Evolutionary conservation across 2,329 filamentous ascomycete species (phyloP), one percentile per base, ranked within the genome.

Genomic region (Pseudogymnoascus sp.): DNA sequence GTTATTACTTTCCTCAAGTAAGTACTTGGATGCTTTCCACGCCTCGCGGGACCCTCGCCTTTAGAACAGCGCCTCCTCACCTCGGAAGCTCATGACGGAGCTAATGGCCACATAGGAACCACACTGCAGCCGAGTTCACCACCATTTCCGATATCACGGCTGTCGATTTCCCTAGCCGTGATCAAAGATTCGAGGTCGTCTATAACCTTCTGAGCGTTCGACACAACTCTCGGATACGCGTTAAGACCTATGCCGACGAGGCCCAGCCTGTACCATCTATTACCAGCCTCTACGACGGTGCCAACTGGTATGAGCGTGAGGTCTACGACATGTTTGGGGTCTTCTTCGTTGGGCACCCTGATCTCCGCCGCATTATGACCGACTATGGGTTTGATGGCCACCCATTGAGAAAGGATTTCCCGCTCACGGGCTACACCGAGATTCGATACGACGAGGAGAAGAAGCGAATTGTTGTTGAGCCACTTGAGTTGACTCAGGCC

Each of bases 381-480:
- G 94, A 99, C 76, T 99, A 99, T 76, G 94, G 94, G 61, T 99
- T 99, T 73, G 95, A 99, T 76, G 94, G 94, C 61, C 94, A 99
- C 79, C 94, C 94, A 43, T 80, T 99, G 74, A 86, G 95, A 73
- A 99, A 99, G 81, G 94, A 99, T 75, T 99, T 99, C 80, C 94
- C 94, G 21, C 79, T 99, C 75, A 97, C 94, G 2, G 94, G 94
- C 58, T 99, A 99, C 81, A 99, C 94, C 35, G 95, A 99, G 80
- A 89, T 99, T 69, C 85, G 94, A 73, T 99, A 95, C 74, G 94
- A 99, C 69, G 94, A 99, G 79, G 95, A 99, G 83, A 99, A 97
- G 90, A 99, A 99, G 86, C 86, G 94, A 66, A 97, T 99, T 74
- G 93, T 99, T 65, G 93, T 95, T 33, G 95, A 99, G 82, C 94